These are phyloP conservation scores for Phtheirospermum japonicum DNA, from an alignment of 257 asterid species.

Conservation along the genomic window DNA sequence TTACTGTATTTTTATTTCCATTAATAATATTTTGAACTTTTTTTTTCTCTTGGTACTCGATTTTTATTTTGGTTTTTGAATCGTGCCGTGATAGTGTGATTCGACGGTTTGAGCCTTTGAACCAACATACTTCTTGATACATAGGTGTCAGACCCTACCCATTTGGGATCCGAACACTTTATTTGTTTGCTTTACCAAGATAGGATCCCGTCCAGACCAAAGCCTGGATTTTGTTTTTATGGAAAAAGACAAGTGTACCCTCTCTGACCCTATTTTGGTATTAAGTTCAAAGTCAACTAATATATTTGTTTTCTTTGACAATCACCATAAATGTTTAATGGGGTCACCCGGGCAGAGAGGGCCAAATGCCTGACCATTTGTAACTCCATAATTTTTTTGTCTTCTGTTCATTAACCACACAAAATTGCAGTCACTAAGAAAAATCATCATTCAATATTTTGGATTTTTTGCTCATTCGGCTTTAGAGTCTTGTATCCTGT, in stretches of 20 bases:
- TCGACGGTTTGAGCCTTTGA: neutral
- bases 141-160: neutral
- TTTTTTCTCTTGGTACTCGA: too few relatives aligned
- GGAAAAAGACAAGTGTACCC: slow-evolving; percentile 34
- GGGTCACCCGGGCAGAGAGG: too few relatives aligned
- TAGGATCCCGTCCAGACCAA: slow-evolving; percentile 27
- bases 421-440: too few relatives aligned
- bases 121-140: neutral
- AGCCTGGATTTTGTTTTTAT: slow-evolving; percentile 30
- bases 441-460: too few relatives aligned
- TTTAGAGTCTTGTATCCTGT: too few relatives aligned
- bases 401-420: too few relatives aligned
- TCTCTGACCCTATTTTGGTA: slow-evolving; percentile 41
- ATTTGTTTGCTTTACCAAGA: slow-evolving; percentile 27
- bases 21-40: too few relatives aligned
- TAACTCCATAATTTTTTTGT: slow-evolving; percentile 24
- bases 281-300: slow-evolving; percentile 40
- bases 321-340: neutral
- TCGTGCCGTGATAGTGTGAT: too few relatives aligned
- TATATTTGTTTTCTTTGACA: slow-evolving; percentile 26
- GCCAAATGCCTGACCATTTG: slow-evolving; percentile 5
- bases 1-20: too few relatives aligned
- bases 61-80: too few relatives aligned
- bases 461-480: too few relatives aligned
- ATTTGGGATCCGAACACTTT: neutral